Evolutionary conservation across 371 early-diverging fungal species (phyloP), one percentile per base, ranked within the genome.

Genomic region (Hamiltosporidium tvaerminnensis): DNA sequence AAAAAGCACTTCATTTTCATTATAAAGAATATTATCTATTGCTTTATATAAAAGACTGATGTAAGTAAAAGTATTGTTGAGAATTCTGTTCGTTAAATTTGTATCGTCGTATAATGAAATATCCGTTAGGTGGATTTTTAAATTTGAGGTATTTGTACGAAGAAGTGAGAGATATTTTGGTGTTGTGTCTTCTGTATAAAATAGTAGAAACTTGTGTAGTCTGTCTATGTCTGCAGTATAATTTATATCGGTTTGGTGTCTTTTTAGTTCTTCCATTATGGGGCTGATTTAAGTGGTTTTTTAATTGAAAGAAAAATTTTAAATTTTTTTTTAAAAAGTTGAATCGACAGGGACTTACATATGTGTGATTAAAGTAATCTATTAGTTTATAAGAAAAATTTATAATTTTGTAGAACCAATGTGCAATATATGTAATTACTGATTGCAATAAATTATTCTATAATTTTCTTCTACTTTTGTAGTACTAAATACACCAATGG

Each of bases 11-110:
- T 71, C 71, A 14, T 62, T 73, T 38, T 67, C 65, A 0, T 74
- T 59, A 39, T 57, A 68, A 0, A 76, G 30, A 65, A 74, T 74
- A 30, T 71, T 69, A 61, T 78, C 76, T 16, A 78, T 66, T n/a
- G 67, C 65, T 12, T 55, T 60, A 38, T 72, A 72, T 3, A 78
- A 60, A 2, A 78, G 48, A 31, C 67, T 61, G 31, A 71, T 47
- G 63, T 78, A 78, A 36, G 76, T 52, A 14, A 62, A 47, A 10
- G 70, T 63, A 62, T 78, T 78, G 12, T 56, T 57, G 30, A 67
- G 65, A 31, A 78, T 63, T 37, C 70, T 62, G 0, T 53, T 36
- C 16, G 58, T 58, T 50, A 77, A 53, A 12, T 65, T 71, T 2
- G 66, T 67, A n/a, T 71, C 71, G 61, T 76, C 76, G 57, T 64